Evolutionary conservation across 305 asterid species (phyloP).

Genomic region (Salvia sclarea): DNA sequence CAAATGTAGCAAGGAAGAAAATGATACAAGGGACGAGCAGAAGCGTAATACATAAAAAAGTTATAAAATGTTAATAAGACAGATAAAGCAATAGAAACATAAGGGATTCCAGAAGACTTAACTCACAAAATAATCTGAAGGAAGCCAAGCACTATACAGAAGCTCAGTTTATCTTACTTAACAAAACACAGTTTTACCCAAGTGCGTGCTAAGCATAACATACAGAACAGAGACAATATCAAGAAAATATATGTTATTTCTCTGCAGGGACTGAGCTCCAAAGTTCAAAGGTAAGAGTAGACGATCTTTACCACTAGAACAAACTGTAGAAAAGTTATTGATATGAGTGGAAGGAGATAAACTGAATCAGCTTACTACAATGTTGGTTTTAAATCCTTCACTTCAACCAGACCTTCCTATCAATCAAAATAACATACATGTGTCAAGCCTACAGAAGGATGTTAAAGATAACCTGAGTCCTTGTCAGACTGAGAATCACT

Average conservation of each 20-base stretch:
- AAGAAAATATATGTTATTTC: background rate
- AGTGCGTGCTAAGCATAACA: conserved; percentile 1
- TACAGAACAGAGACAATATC: conserved; percentile 7
- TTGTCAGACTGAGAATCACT: conserved; percentile 71
- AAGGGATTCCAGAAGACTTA: background rate
- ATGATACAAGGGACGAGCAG: conserved; percentile 7
- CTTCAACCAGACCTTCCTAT: conserved; percentile 21
- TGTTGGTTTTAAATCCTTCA: background rate
- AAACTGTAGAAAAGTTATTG: background rate
- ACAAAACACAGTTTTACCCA: conserved; percentile 2
- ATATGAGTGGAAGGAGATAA: background rate
- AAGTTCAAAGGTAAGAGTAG: background rate
- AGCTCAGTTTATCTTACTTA: background rate
- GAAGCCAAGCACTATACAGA: conserved; percentile 1
- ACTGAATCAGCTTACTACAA: conserved; percentile 5
- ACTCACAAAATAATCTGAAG: conserved; percentile 3
- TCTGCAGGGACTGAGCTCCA: background rate
- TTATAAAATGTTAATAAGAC: background rate
- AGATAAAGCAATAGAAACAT: background rate
- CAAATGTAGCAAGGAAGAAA: conserved; percentile 10
- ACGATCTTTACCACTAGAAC: background rate
- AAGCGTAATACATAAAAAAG: conserved; percentile 13
- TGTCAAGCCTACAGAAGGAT: conserved; percentile 23
- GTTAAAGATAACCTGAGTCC: conserved; percentile 68
- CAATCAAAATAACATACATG: background rate